Evolutionary conservation across 176 grass and related monocot genomes (phyloP), one percentile per base, ranked within the genome.

Genomic region (Oryza brachyantha): DNA sequence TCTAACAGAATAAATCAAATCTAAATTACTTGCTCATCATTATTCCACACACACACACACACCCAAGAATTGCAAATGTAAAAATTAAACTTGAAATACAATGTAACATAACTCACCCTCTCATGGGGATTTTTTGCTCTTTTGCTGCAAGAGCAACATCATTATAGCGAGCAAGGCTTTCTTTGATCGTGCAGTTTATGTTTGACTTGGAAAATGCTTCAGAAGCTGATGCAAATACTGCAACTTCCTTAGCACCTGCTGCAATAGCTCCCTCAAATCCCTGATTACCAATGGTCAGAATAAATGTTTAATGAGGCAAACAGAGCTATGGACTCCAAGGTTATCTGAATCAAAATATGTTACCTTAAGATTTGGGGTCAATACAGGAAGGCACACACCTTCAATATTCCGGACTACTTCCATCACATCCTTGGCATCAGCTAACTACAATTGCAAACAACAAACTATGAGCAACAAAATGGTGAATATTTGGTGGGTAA

Each of bases 201-300:
- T 97, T 97, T 35, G 87, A 88, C 79, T 86, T 92, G 2, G 94
- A 97, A 90, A 97, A 97, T 72, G 89, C 88, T 86, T 97, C 94
- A 19, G 94, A 97, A 79, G 94, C 94, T 67, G 91, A 97, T 29
- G 87, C 94, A 85, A 97, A 97, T 58, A 97, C 65, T 75, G 91
- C 91, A 45, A 97, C 82, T 88, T 97, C 94, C 75, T 89, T 97
- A 60, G 91, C 91, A 58, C 94, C 89, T 74, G 91, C 91, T 63
- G 89, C 89, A 72, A 92, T 62, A 31, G 94, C 94, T 79, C 89
- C 89, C n/a, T 97, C 77, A 85, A 97, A 92, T 39, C 95, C 95
- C 95, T 94, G 81, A 86, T 81, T 29, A 81, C 29, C 34, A 64
- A 74, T 68, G 19, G 50, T 72, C 72, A 62, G 0, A 45, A 58